phyloP scores from a whole-genome alignment of 306 rosid genomes.

The Prunus fruticosa region DNA sequence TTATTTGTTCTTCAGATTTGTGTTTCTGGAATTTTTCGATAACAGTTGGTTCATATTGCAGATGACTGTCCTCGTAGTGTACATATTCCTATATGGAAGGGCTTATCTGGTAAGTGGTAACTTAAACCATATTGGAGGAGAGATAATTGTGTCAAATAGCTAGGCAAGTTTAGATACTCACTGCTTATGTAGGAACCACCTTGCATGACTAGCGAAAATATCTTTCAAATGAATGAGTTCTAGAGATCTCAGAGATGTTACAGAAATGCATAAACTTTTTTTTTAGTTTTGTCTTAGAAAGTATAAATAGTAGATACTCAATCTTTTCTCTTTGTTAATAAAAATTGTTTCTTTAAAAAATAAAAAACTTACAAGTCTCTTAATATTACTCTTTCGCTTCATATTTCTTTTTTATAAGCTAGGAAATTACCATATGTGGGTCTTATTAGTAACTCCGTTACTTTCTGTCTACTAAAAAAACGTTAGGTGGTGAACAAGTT shows the following conservation, averaged over 20 bases:
- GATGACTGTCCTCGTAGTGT: slow-evolving; percentile 96
- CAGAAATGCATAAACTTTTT: neutral
- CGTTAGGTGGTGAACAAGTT: neutral
- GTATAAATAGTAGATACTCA: too few species aligned
- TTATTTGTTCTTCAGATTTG: neutral
- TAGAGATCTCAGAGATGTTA: neutral
- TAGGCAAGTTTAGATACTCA: neutral
- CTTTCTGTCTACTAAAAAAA: neutral
- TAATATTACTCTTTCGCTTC: neutral
- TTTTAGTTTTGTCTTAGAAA: too few species aligned
- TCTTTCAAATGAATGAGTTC: neutral
- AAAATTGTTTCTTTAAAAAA: too few species aligned
- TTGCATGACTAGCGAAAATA: neutral
- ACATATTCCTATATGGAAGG: slow-evolving; percentile 88
- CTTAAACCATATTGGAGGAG: neutral
- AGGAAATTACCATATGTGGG: neutral
- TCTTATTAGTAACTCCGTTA: neutral
- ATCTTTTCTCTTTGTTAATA: too few species aligned
- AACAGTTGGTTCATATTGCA: slow-evolving; percentile 37
- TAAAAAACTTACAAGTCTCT: neutral
- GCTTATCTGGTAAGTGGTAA: slow-evolving; percentile 73
- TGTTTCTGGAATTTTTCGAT: slow-evolving; percentile 10
- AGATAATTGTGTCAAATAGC: neutral
- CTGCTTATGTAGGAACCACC: neutral
- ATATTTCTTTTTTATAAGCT: neutral